Evolutionary conservation across 2,329 filamentous ascomycete species (phyloP), one percentile per base, ranked within the genome.

Genomic region (Xylaria polymorpha): DNA sequence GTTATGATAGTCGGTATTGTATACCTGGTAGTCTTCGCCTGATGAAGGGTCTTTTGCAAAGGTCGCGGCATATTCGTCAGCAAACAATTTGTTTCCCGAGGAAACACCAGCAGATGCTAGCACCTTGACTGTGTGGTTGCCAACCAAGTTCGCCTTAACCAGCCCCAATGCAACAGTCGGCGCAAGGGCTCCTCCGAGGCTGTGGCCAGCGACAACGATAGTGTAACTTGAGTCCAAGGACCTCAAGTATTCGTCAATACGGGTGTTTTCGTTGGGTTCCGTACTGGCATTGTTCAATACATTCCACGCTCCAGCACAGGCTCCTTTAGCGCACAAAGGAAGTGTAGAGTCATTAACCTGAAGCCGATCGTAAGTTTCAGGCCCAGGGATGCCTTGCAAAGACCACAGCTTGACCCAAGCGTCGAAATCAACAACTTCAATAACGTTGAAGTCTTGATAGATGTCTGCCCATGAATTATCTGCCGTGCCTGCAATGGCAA

Each of bases 171-270:
- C 63, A 39, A 20, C 14, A 7, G 60, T 14, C 1, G 63, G 56
- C 8, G 63, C 15, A 1, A 65, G 55, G 4, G 56, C 63, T 46
- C 63, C 63, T 22, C 63, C 55, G 15, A 65, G 56, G 15, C 63
- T 65, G 39, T 65, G 62, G 4, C 62, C 62, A 4, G 62, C 53
- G 8, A 65, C 18, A 6, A 65, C 46, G 18, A 65, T 18, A 14
- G 55, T 65, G 46, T 65, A 65, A 10, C n/a, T n/a, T n/a, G 55
- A 6, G 35, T 43, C 55, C n/a, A 65, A 59, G 12, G 5, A 7
- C 15, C 44, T 43, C 62, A 65, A 59, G 46, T 65, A 65, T 37
- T 65, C 14, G n/a, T 65, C 46, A 8, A 65, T 59, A 10, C 62
- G 62, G 4, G 12, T 65, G 44, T 7, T 35, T 44, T 65, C 32